A percentile compares a stretch with the other conserved stretches of the same genome.
phyloP scores from a whole-genome alignment of 345 rosid species.

The Rhodamnia rubescens region DNA sequence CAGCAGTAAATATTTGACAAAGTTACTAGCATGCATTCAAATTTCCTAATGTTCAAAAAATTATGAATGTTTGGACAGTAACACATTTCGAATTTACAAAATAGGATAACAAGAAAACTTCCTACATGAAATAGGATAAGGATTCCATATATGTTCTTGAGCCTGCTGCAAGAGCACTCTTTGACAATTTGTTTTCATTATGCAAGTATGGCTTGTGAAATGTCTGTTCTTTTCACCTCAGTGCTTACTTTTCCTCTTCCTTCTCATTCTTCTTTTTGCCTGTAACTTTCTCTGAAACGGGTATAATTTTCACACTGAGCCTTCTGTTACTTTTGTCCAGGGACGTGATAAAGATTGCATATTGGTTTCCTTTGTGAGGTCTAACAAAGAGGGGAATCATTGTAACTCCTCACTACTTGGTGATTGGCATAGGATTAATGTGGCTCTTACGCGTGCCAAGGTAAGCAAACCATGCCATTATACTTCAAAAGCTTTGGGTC shows the following conservation, averaged over 20 bases:
- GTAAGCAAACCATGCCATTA: conserved; percentile 9
- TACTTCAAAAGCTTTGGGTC: not conserved
- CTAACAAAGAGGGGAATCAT: conserved; percentile 48
- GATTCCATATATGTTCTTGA: not conserved
- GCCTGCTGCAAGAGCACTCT: not conserved
- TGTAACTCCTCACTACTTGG: conserved; percentile 67
- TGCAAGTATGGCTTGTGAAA: not conserved
- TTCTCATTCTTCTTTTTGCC: not conserved
- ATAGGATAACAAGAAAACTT: not conserved
- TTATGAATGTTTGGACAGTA: not conserved
- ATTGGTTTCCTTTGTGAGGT: conserved; percentile 76
- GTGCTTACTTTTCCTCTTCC: not conserved
- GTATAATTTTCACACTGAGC: not conserved
- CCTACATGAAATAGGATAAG: not conserved
- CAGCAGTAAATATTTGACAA: not conserved
- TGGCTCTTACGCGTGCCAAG: conserved; percentile 91
- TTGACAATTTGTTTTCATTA: not conserved
- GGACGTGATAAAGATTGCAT: conserved; percentile 97
- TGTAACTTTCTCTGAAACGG: not conserved
- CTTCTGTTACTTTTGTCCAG: conserved; percentile 17
- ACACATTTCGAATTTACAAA: not conserved
- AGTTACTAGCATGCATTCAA: not conserved
- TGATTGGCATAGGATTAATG: conserved; percentile 97
- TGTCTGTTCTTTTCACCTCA: not conserved
- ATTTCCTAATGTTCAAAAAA: not conserved